Conservation (phyloP, 163 green algal genomes). For the Volvox carteri region DNA sequence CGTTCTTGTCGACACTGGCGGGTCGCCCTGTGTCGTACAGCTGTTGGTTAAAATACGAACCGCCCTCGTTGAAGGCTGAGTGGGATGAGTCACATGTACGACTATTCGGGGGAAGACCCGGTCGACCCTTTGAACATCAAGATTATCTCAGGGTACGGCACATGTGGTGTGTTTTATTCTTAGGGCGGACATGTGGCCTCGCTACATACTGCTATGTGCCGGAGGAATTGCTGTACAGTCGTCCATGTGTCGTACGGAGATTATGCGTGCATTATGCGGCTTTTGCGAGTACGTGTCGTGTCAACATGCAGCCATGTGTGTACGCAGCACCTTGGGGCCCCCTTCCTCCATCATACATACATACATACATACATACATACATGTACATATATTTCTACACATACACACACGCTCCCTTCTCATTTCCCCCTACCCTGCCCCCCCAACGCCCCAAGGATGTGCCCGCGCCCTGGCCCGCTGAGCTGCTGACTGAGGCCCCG, state of each 20-base stretch:
- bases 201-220: too few relatives aligned
- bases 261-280: too few relatives aligned
- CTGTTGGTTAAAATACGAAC: slow-evolving; percentile 43
- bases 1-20: slow-evolving; percentile 30
- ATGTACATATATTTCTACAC: not conserved
- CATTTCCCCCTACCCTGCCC: not conserved
- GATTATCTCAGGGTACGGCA: slow-evolving; percentile 22
- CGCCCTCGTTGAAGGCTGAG: not conserved
- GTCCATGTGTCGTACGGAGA: too few relatives aligned
- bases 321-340: too few relatives aligned
- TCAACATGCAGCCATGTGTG: too few relatives aligned
- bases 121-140: not conserved
- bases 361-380: too few relatives aligned
- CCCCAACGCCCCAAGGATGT: not conserved
- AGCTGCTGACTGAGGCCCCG: not conserved
- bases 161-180: too few relatives aligned
- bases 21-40: slow-evolving; percentile 53
- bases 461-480: not conserved
- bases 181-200: too few relatives aligned
- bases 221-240: too few relatives aligned
- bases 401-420: not conserved
- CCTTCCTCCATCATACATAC: too few relatives aligned
- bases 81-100: slow-evolving; percentile 1
- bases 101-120: slow-evolving; percentile 1
- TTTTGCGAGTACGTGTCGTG: too few relatives aligned